phyloP scores from a whole-genome alignment of 495 filamentous ascomycete species.

The Zalerion maritima region DNA sequence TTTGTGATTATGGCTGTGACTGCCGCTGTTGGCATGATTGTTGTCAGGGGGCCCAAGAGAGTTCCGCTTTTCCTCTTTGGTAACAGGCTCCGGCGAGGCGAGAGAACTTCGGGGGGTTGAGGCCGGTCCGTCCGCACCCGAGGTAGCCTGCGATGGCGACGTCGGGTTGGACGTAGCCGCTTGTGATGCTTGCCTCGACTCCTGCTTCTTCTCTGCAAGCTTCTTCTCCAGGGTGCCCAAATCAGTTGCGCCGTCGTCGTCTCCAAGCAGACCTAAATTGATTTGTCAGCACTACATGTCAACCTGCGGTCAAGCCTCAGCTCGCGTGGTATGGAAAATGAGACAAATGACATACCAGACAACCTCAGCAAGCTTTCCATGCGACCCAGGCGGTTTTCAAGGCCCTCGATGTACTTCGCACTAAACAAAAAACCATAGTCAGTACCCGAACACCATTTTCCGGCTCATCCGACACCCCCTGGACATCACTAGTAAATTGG shows the following conservation, averaged over 20 bases:
- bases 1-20: no score
- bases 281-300: slow-evolving; percentile 2
- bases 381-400: slow-evolving; percentile 84
- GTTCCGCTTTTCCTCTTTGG: slow-evolving; percentile 28
- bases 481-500: no score
- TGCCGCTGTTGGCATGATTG: no score
- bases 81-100: slow-evolving; percentile 44
- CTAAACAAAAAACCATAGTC: slow-evolving; percentile 30
- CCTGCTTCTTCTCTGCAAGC: slow-evolving; percentile 48
- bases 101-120: slow-evolving; percentile 45
- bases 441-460: no score
- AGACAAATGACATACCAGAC: slow-evolving; percentile 39
- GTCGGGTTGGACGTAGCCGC: slow-evolving; percentile 27
- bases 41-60: slow-evolving; percentile 15
- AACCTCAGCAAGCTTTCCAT: slow-evolving; percentile 86
- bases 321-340: not conserved
- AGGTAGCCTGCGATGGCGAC: slow-evolving; percentile 29
- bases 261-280: slow-evolving; percentile 50
- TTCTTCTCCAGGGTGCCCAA: slow-evolving; percentile 74
- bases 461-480: no score
- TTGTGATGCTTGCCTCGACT: slow-evolving; percentile 29
- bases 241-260: slow-evolving; percentile 78
- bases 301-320: slow-evolving; percentile 1
- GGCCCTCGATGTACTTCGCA: slow-evolving; percentile 94
- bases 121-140: slow-evolving; percentile 29